A percentile compares a stretch with the other conserved stretches of the same genome.
Conservation (phyloP, 1,284 basidiomycete genomes). For the Ceratobasidium papillatum region DNA sequence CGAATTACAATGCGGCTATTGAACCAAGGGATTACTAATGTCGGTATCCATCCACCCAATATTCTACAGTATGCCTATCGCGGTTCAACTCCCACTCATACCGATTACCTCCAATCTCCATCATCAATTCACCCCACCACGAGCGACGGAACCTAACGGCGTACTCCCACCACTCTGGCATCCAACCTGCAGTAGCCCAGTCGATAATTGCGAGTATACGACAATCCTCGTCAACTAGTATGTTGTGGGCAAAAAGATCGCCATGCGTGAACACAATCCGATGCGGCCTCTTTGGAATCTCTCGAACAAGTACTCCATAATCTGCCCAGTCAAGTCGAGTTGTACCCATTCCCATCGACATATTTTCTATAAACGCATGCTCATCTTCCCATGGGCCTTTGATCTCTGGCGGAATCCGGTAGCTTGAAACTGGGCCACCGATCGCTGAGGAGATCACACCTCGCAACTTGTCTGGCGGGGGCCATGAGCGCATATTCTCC, state of each 20-base stretch:
- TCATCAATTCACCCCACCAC: background rate
- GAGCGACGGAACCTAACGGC: background rate
- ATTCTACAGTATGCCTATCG: background rate
- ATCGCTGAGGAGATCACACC: background rate
- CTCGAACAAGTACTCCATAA: background rate
- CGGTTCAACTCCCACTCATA: background rate
- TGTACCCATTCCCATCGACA: background rate
- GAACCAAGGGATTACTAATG: background rate
- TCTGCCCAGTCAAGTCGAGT: background rate
- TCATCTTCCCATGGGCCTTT: background rate
- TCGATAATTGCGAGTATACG: background rate
- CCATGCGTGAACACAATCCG: background rate
- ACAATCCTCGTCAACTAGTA: background rate
- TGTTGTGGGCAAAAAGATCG: background rate
- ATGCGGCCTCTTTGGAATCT: background rate
- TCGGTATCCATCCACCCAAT: background rate
- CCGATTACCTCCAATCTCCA: background rate
- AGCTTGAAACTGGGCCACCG: background rate
- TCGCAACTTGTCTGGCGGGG: background rate
- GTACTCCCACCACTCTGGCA: conserved; percentile 1
- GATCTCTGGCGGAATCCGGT: background rate
- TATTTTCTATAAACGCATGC: background rate
- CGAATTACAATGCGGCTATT: background rate
- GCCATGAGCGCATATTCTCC: background rate
- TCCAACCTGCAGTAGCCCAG: background rate